Evolutionary conservation across 2,329 filamentous ascomycete species (phyloP).

Genomic region (Sporothrix mexicana): DNA sequence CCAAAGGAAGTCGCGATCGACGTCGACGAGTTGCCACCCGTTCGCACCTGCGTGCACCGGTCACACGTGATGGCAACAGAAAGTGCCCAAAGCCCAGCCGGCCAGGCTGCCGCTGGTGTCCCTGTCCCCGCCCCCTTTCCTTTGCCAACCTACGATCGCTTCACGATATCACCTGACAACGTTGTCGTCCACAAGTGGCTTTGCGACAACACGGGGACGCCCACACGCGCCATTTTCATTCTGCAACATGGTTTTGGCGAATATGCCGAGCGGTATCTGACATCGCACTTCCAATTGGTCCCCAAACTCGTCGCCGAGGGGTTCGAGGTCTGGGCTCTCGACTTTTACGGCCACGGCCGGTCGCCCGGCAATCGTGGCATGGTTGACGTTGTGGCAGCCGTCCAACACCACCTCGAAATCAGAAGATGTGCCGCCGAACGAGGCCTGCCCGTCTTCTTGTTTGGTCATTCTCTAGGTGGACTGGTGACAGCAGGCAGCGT

Average conservation of each 20-base stretch:
- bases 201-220: not conserved
- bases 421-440: not conserved
- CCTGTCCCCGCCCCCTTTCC: not conserved
- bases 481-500: constrained; percentile 8
- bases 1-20: too few relatives aligned
- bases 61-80: not conserved
- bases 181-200: constrained; percentile 17
- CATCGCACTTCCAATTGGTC: not conserved
- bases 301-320: not conserved
- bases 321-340: constrained; percentile 18
- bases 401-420: constrained; percentile 1
- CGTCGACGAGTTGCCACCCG: not conserved
- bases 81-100: not conserved
- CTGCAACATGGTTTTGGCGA: constrained; percentile 12
- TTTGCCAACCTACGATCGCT: not conserved
- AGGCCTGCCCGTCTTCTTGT: constrained; percentile 1
- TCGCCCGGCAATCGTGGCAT: constrained; percentile 7
- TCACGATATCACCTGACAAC: not conserved
- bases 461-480: constrained; percentile 12
- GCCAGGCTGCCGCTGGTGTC: not conserved
- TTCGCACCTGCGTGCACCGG: not conserved
- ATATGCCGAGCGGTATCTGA: constrained; percentile 17
- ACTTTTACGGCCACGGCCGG: constrained; percentile 12
- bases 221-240: not conserved
- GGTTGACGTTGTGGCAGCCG: not conserved